Conservation (phyloP, 108 stramenopile genomes). For the Discostella stelligeroides region DNA sequence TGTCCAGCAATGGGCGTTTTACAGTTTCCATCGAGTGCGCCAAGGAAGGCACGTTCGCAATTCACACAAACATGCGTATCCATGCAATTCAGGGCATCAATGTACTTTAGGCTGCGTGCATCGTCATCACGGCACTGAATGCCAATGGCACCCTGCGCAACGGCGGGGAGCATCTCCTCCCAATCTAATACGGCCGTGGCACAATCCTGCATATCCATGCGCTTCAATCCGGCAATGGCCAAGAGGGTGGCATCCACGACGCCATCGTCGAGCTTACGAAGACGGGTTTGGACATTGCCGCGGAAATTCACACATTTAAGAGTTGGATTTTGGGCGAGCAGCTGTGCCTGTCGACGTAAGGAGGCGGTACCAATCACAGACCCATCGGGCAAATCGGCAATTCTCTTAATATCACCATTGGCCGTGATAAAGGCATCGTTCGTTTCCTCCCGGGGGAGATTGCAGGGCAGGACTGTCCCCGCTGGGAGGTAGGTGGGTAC, state of each 20-base stretch:
- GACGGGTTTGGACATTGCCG: constrained; percentile 99
- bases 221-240: constrained; percentile 98
- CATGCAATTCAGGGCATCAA: constrained; percentile 89
- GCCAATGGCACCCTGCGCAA: constrained; percentile 99
- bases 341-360: constrained; percentile 96
- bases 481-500: constrained; percentile 99
- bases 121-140: constrained; percentile 98
- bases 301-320: constrained; percentile 98
- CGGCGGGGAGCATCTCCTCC: constrained; percentile 98
- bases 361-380: constrained; percentile 98
- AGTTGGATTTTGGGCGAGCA: constrained; percentile 94
- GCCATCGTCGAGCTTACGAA: constrained; percentile 98
- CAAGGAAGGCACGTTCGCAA: constrained; percentile 99
- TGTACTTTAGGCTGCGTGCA: constrained; percentile 86
- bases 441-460: constrained; percentile 96
- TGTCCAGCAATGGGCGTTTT: constrained; percentile 99
- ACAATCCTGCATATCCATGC: constrained; percentile 96
- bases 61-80: constrained; percentile 95
- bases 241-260: constrained; percentile 98
- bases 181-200: constrained; percentile 92
- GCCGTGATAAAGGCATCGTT: constrained; percentile 96
- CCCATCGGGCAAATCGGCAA: constrained; percentile 91
- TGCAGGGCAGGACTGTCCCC: constrained; percentile 97
- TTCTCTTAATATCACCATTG: constrained; percentile 61
- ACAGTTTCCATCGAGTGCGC: constrained; percentile 98